Evolutionary conservation across 257 asterid species (phyloP).

Genomic region (Penstemon eatonii): DNA sequence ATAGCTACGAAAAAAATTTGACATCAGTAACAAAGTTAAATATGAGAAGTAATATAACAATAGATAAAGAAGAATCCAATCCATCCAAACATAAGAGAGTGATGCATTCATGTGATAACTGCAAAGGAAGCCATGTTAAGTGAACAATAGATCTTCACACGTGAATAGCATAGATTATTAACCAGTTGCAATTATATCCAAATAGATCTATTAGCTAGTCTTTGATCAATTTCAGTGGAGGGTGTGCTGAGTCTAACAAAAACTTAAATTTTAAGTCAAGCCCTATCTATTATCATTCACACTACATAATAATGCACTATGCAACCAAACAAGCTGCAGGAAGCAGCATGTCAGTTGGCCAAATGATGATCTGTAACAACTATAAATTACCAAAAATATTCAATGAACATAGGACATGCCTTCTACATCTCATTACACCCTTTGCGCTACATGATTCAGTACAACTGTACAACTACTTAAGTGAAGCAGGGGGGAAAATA

Average conservation of each 20-base stretch:
- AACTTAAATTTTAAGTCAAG: neutral
- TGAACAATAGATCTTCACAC: neutral
- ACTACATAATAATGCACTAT: neutral
- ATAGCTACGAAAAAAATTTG: neutral
- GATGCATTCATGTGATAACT: slow-evolving; percentile 4
- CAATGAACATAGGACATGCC: neutral
- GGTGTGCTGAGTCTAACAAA: neutral
- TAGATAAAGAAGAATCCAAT: neutral
- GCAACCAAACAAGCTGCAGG: neutral
- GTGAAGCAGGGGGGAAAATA: neutral
- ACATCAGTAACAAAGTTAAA: slow-evolving; percentile 21
- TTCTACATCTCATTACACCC: neutral
- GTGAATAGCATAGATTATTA: neutral
- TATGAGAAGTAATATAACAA: slow-evolving; percentile 7
- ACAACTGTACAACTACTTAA: neutral
- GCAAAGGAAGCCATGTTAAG: slow-evolving; percentile 4
- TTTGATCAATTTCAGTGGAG: neutral
- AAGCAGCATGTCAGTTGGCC: neutral
- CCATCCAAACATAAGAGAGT: slow-evolving; percentile 13
- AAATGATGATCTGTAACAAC: neutral
- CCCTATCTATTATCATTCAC: neutral
- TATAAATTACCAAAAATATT: neutral
- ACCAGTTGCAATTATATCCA: neutral
- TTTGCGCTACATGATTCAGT: neutral
- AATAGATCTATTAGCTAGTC: neutral